Base-by-base conservation (phyloP, 2,329 filamentous ascomycete species). In the Ustilaginoidea virens region DNA sequence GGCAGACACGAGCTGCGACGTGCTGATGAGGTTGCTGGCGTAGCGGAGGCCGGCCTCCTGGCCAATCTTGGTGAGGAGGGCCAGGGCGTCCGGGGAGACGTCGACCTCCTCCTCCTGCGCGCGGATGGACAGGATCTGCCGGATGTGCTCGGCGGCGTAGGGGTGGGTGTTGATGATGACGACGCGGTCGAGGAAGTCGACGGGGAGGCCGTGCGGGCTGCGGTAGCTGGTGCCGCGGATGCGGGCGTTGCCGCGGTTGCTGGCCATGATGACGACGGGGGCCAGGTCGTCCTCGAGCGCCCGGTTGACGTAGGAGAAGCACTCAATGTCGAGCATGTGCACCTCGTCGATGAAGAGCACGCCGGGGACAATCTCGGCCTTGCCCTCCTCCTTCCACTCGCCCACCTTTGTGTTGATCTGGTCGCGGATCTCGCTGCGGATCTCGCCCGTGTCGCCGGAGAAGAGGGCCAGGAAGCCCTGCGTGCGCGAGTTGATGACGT, bases 321-420 rank as follows among this genome's bases (percentile, higher is more conserved):
- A 96, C 56, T 98, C 90, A 39, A 96, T 94, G 52, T 98, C 90
- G 33, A 98, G 80, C 87, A 98, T 96, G 64, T 98, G 90, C 5
- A 98, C 87, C 60, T 98, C 90, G 47, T 98, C 90, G 46, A 98
- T 92, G 63, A 98, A 98, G 6, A 98, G 63, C 6, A 98, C 90
- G 25, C 90, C 90, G 0, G 90, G 90, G 1, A 98, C 85, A 31
- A 98, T 96, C 58, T 92, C 86, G 3, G 90, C 90, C 56, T 98
- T 98, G 58, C 90, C 90, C 58, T 98, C 90, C 55, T 98, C 90
- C 57, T 92, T 94, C 90, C 90, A 98, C 57, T 98, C 90, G 27
- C 78, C 86, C 2, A 98, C 86, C 58, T 98, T 98, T 42, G 82
- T 94, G 61, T 98, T 92, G 66, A 98, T 98, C 62, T 98, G 90